These are phyloP conservation scores for Aureobasidium pullulans DNA, from an alignment of 2,329 filamentous ascomycete genomes.

Conservation along the genomic window DNA sequence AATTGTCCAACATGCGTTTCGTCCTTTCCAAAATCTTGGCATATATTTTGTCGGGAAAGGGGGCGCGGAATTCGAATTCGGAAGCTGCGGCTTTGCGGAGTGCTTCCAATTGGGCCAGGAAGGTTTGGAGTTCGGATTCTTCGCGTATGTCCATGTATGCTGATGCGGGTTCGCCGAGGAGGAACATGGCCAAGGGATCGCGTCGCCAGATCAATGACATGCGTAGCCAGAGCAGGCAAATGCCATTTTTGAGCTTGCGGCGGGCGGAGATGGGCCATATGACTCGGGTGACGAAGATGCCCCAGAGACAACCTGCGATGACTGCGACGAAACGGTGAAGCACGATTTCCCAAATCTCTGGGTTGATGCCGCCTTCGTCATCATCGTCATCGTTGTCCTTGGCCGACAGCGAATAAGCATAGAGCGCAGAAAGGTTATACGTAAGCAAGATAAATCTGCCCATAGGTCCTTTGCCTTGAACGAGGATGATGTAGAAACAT, in stretches of 20 bases:
- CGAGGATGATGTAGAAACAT: conserved; percentile 86
- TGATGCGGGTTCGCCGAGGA: conserved; percentile 31
- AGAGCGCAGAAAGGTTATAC: conserved; percentile 91
- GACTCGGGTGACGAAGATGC: conserved; percentile 77
- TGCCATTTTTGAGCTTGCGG: conserved; percentile 77
- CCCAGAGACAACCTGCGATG: conserved; percentile 82
- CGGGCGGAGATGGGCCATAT: conserved; percentile 93
- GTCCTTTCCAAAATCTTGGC: conserved; percentile 71
- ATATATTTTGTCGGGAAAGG: conserved; percentile 71
- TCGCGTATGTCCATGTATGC: conserved; percentile 81
- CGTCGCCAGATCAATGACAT: conserved; percentile 96
- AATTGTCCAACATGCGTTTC: conserved; percentile 79
- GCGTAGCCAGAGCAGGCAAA: conserved; percentile 85
- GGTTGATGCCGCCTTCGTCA: conserved; percentile 77
- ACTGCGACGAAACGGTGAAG: conserved; percentile 84
- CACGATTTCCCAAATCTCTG: conserved; percentile 80
- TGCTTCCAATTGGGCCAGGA: conserved; percentile 63
- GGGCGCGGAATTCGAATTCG: conserved; percentile 82
- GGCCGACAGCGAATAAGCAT: conserved; percentile 83
- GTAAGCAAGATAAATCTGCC: conserved; percentile 90
- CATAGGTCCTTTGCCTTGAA: conserved; percentile 75
- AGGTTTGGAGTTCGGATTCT: conserved; percentile 78
- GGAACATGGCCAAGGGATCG: conserved; percentile 71
- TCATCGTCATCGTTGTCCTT: conserved; percentile 70
- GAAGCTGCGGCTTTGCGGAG: conserved; percentile 66